Evolutionary conservation across 768 basidiomycete genomes (phyloP), one percentile per base, ranked within the genome.

Genomic region (Suillus hirtellus): DNA sequence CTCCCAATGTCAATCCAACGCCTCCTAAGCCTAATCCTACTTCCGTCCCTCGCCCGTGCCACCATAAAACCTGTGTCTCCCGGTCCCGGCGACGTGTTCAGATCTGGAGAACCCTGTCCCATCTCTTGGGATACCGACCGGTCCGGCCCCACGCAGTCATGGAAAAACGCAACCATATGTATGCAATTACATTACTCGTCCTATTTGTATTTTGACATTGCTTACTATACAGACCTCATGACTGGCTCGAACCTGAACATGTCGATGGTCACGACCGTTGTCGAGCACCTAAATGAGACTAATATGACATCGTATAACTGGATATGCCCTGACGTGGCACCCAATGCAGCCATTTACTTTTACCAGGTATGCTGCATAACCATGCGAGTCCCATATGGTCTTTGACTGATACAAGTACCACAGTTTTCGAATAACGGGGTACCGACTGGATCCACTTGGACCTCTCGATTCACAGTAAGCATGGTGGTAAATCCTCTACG

Each of bases 111-210:
- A n/a, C 37, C 67, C 34, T 80, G 79, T 54, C 70, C 69, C 15
- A 72, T 79, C 42, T n/a, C 67, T 31, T 80, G 79, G 79, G 44
- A 61, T 34, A 61, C 66, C 4, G 77, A 79, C 61, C 14, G 24
- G 49, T 27, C 49, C 24, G 49, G 6, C 14, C 53, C 63, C 17
- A 69, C 65, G 10, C 73, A 74, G 10, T 63, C 64, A 12, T 80
- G 78, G 78, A 75, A 64, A 19, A 78, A 79, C 60, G 64, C 79
- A 40, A 67, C 77, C 14, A 78, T 80, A n/a, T 67, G 79, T 79
- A 60, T 27, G 76, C 31, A 14, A 4, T 15, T 17, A 7, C 17
- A 27, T 35, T 44, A 19, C 2, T 35, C 50, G 31, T 62, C 52
- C 31, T 40, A 38, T 42, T 31, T 34, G 15, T 24, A 17, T 34